Evolutionary conservation across 2,329 filamentous ascomycete genomes (phyloP).

Genomic region (Calonectria henricotiae): DNA sequence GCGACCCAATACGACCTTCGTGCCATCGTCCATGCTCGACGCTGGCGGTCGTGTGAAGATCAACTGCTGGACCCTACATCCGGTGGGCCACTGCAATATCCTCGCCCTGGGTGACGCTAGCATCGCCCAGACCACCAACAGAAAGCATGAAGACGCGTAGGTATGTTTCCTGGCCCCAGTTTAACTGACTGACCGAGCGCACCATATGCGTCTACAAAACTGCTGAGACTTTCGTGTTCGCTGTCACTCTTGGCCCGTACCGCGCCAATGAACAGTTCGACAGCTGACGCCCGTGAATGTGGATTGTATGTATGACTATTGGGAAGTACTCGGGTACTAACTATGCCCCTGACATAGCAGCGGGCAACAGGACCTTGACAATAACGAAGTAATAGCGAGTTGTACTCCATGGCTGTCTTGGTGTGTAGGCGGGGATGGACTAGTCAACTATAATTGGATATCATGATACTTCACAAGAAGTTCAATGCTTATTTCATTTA

Average conservation of each 20-base stretch:
- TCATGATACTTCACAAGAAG: too few relatives aligned
- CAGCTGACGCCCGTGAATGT: neutral
- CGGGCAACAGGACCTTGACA: neutral
- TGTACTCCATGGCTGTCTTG: too few relatives aligned
- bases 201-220: neutral
- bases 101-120: constrained; percentile 68
- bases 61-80: neutral
- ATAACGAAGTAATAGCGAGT: neutral
- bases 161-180: neutral
- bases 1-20: neutral
- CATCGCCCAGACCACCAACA: constrained; percentile 61
- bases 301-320: neutral
- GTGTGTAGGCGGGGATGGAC: too few relatives aligned
- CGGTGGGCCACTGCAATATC: constrained; percentile 2
- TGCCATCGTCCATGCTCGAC: neutral
- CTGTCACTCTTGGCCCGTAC: neutral
- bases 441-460: too few relatives aligned
- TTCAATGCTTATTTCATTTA: too few relatives aligned
- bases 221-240: neutral
- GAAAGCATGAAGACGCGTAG: constrained; percentile 5
- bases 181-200: neutral
- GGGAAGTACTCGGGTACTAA: neutral
- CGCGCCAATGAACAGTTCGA: neutral
- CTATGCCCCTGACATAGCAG: neutral
- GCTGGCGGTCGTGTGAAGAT: neutral